Evolutionary conservation across 441 rosid species (phyloP), one percentile per base, ranked within the genome.

Genomic region (Pelargonium fulgidum): DNA sequence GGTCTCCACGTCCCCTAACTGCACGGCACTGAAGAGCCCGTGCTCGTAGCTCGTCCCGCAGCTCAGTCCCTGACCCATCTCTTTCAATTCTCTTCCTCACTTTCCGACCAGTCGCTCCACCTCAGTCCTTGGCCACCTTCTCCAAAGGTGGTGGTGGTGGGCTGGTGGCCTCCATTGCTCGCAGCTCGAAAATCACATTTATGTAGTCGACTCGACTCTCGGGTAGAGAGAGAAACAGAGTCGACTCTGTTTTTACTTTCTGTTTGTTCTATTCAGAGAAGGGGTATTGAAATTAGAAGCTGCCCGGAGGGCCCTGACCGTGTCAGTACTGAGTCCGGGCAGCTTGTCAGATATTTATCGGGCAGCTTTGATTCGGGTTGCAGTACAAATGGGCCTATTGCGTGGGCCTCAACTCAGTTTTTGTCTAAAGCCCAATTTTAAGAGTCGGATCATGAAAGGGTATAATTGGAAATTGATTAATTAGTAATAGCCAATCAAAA

Each of bases 41-140:
- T 88, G 81, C 71, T 88, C 97, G 20, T 82, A 84, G 74, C 70
- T 82, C 56, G 82, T 78, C 19, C 77, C 81, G 71, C 97, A 93
- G 77, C 99, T 91, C 80, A 89, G 73, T 52, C 89, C 88, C 81
- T 91, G 97, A 56, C 99, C 99, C 99, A 91, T 93, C 69, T 63
- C 74, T 52, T 48, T 13, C 24, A 22, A 22, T 22, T 79, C 82
- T 77, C 87, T 85, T 45, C 79, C 82, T 72, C 24, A 22, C 80
- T 75, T 76, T 71, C 81, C 79, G 84, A 80, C 79, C 78, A 83
- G 74, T 74, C 74, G 78, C 81, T 77, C 78, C 79, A 73, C 70
- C 72, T 64, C 58, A 20, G 67, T 62, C 5, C 1, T 68, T 58
- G 80, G 81, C 84, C 81, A 82, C 81, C 80, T 73, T 65, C 70